These are phyloP conservation scores for Talaromyces sp. DNA, from an alignment of 2,329 filamentous ascomycete species.

Conservation along the genomic window DNA sequence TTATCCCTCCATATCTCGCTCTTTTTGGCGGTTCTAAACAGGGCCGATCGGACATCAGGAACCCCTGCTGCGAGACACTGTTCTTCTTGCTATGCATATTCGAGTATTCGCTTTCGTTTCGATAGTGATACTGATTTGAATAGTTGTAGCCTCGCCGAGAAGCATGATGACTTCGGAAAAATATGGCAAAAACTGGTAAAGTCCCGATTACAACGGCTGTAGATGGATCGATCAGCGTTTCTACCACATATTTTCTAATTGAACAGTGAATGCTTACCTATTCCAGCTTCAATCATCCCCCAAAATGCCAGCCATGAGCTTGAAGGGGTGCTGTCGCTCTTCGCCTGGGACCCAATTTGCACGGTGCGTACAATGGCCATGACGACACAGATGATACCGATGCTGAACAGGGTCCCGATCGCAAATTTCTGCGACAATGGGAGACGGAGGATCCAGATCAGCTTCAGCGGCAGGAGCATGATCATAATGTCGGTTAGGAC, in stretches of 20 bases:
- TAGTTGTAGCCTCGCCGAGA: slow-evolving; percentile 1
- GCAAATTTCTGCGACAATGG: slow-evolving; percentile 26
- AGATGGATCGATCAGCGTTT: background rate
- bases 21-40: background rate
- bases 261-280: slow-evolving; percentile 19
- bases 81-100: background rate
- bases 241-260: background rate
- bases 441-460: slow-evolving; percentile 34
- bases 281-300: slow-evolving; percentile 30
- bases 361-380: slow-evolving; percentile 24
- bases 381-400: slow-evolving; percentile 22
- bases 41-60: background rate
- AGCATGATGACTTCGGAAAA: slow-evolving; percentile 4
- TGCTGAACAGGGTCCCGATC: slow-evolving; percentile 22
- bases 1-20: slow-evolving; percentile 1
- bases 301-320: slow-evolving; percentile 32
- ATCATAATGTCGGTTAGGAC: slow-evolving; percentile 32
- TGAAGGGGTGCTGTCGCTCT: slow-evolving; percentile 20
- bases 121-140: background rate
- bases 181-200: slow-evolving; percentile 15
- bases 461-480: slow-evolving; percentile 32
- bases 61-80: background rate
- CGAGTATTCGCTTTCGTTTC: background rate
- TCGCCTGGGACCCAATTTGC: slow-evolving; percentile 25
- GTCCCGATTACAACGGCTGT: slow-evolving; percentile 19